Percentiles rank a stretch among this genome's conserved stretches.
Evolutionary conservation across 2,329 filamentous ascomycete species (phyloP).

Genomic region (Parasarocladium wereldwijsianum): DNA sequence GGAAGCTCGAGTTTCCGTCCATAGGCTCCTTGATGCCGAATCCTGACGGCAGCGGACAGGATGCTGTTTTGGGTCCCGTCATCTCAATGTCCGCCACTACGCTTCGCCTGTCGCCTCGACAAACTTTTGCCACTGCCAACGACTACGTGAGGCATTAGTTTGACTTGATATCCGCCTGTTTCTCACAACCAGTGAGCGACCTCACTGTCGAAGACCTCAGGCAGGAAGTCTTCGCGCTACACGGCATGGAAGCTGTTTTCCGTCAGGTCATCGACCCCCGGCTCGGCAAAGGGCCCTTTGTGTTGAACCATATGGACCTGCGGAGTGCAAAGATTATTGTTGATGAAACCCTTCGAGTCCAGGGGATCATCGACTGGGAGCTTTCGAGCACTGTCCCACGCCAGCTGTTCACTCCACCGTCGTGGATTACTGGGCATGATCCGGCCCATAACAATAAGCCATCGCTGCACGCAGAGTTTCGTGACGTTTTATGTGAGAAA

Average conservation of each 20-base stretch:
- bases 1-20: slow-evolving; percentile 5
- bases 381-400: slow-evolving; percentile 4
- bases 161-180: slow-evolving; percentile 5
- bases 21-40: slow-evolving; percentile 8
- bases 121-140: slow-evolving; percentile 6
- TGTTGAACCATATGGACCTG: slow-evolving; percentile 6
- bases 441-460: slow-evolving; percentile 4
- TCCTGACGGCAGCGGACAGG: slow-evolving; percentile 5
- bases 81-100: slow-evolving; percentile 8
- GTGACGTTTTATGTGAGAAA: slow-evolving; percentile 6
- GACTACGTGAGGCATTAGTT: slow-evolving; percentile 8
- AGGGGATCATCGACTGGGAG: slow-evolving; percentile 7
- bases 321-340: slow-evolving; percentile 5
- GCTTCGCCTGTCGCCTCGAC: slow-evolving; percentile 5
- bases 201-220: slow-evolving; percentile 6
- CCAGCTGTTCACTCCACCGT: slow-evolving; percentile 4
- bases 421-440: slow-evolving; percentile 5
- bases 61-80: slow-evolving; percentile 9
- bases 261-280: slow-evolving; percentile 6
- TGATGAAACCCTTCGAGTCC: slow-evolving; percentile 5
- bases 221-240: slow-evolving; percentile 8
- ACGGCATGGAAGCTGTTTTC: slow-evolving; percentile 8
- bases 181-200: slow-evolving; percentile 4
- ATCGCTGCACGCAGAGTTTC: slow-evolving; percentile 7
- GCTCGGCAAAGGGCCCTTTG: slow-evolving; percentile 5